Evolutionary conservation across 345 rosid genomes (phyloP), one percentile per base, ranked within the genome.

Genomic region (Gossypium stocksii): DNA sequence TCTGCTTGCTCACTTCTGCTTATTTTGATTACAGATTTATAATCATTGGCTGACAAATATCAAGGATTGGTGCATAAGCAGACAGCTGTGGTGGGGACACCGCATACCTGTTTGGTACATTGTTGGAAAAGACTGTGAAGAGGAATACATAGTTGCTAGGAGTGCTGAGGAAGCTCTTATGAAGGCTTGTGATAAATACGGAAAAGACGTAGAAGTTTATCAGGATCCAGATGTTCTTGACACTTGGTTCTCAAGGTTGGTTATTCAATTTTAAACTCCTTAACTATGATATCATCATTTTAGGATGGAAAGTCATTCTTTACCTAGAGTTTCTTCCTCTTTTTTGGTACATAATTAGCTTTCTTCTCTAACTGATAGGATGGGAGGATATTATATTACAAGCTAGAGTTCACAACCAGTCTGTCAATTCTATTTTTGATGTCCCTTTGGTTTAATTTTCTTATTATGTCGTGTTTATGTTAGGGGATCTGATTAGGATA

Each of bases 71-170:
- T 94, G 98, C 82, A 92, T 94, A 85, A 94, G 98, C 82, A 88
- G 98, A 77, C 98, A 94, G 75, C 84, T 94, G 7, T 94, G 98
- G 98, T 92, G 98, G 98, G 98, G 97, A 57, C 97, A 94, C 78
- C 97, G 97, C 46, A 92, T 94, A 85, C 98, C 98, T 45, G 97
- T 94, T 83, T 94, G 98, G 98, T 94, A 94, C 73, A 85, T 94
- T 77, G 90, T 75, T 70, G 98, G 98, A 66, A 92, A 85, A 84
- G 89, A 89, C 72, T 80, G 84, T 67, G 97, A 90, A 84, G 98
- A 89, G 80, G 95, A 89, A 73, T 92, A 88, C 81, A 83, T 94
- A 76, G 93, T 94, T 80, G 97, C 98, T 45, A 85, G 78, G 84
- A 85, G 72, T 83, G 82, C 90, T 66, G 86, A 84, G 77, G 98